Conservation (phyloP, 1,284 basidiomycete species). For the Mycena sp. region DNA sequence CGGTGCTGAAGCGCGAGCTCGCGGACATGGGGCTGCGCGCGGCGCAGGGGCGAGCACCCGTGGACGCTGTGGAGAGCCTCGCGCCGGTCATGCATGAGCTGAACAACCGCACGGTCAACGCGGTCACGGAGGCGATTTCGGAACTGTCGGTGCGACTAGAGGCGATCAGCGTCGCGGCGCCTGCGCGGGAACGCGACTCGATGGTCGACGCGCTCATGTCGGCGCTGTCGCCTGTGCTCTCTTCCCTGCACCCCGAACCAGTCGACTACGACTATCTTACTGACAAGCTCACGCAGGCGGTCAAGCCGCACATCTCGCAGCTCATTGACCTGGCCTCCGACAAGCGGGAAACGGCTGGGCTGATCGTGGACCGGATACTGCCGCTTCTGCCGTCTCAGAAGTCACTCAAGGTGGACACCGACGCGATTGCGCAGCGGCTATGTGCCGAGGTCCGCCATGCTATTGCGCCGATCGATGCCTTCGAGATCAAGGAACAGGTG, state of each 20-base stretch:
- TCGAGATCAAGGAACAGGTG: conserved; percentile 86
- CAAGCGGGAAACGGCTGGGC: conserved; percentile 82
- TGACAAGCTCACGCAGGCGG: conserved; percentile 76
- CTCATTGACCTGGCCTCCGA: conserved; percentile 87
- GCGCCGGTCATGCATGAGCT: conserved; percentile 63
- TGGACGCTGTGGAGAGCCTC: conserved; percentile 41
- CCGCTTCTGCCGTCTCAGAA: conserved; percentile 66
- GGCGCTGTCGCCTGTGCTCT: conserved; percentile 68
- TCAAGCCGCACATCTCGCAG: conserved; percentile 87
- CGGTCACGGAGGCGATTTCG: conserved; percentile 66
- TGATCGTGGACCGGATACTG: conserved; percentile 79
- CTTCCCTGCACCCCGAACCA: conserved; percentile 65
- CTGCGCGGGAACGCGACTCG: conserved; percentile 60
- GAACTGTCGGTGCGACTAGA: conserved; percentile 72
- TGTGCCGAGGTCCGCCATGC: conserved; percentile 73
- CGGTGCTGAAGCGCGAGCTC: conserved; percentile 67
- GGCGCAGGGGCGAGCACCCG: conserved; percentile 39
- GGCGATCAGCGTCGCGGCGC: conserved; percentile 52
- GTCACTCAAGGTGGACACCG: conserved; percentile 56
- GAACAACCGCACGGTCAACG: conserved; percentile 61
- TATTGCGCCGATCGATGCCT: conserved; percentile 79
- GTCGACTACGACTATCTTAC: conserved; percentile 84
- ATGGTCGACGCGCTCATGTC: conserved; percentile 68
- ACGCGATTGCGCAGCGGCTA: conserved; percentile 64
- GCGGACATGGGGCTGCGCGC: conserved; percentile 52